Percentiles rank a stretch among this genome's conserved stretches.
Conservation (phyloP, 2,329 filamentous ascomycete genomes). For the Aspergillus glaucus region DNA sequence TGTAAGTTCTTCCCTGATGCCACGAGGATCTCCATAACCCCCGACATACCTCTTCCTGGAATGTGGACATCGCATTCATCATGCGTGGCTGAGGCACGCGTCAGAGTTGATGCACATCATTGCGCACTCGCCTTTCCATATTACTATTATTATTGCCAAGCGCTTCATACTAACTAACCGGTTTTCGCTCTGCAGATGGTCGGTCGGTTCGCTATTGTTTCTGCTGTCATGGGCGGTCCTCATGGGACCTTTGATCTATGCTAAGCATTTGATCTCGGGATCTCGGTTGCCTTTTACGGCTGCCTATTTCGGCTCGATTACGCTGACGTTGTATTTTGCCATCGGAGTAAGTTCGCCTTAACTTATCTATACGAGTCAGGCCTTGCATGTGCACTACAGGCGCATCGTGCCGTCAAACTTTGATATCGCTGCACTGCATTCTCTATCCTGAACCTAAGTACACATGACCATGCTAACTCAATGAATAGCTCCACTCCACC, state of each 20-base stretch:
- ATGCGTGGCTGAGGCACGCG: conserved; percentile 11
- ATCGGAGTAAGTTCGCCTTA: conserved; percentile 63
- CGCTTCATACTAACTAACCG: conserved; percentile 15
- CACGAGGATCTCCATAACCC: not conserved
- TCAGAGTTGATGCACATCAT: conserved; percentile 3
- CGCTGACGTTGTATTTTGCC: conserved; percentile 83
- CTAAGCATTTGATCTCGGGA: conserved; percentile 75
- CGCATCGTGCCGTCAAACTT: not conserved
- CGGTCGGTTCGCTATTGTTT: conserved; percentile 84
- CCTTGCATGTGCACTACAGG: not conserved
- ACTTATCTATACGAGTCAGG: conserved; percentile 1
- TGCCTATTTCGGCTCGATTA: conserved; percentile 90
- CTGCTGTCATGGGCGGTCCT: conserved; percentile 86
- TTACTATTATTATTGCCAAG: conserved; percentile 9
- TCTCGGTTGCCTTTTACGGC: conserved; percentile 85
- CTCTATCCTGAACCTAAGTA: too few species aligned
- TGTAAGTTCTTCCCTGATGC: conserved; percentile 61
- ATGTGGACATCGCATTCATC: conserved; percentile 12
- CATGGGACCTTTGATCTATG: conserved; percentile 82
- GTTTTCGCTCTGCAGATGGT: conserved; percentile 63
- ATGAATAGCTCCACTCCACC: conserved; percentile 67
- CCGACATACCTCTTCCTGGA: conserved; percentile 9
- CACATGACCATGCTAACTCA: conserved; percentile 3
- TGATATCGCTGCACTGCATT: too few species aligned
- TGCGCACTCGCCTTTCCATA: not conserved